Percentiles rank a stretch among this genome's conserved stretches.
phyloP scores from a whole-genome alignment of 768 basidiomycete species.

The Russula emetica region DNA sequence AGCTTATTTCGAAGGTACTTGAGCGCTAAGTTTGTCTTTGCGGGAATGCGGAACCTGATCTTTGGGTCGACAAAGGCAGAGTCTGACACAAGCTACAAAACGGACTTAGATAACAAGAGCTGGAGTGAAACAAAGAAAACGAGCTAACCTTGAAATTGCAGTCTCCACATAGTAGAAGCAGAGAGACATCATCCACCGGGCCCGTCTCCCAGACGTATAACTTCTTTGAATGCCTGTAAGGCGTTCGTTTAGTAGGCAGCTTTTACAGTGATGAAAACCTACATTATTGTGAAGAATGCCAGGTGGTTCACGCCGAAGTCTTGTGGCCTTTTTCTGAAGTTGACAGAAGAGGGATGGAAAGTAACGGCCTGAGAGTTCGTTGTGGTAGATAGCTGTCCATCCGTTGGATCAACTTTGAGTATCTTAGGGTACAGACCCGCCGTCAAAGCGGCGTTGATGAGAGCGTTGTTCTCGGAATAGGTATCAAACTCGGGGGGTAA shows the following conservation, averaged over 20 bases:
- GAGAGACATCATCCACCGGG: slow-evolving; percentile 76
- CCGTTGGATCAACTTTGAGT: slow-evolving; percentile 58
- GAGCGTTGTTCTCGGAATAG: slow-evolving; percentile 57
- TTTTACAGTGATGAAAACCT: slow-evolving; percentile 28
- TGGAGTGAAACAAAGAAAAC: neutral
- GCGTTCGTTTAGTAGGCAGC: neutral
- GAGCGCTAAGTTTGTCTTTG: slow-evolving; percentile 74
- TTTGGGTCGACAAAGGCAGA: slow-evolving; percentile 81
- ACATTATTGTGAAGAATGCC: slow-evolving; percentile 88
- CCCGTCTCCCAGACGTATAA: slow-evolving; percentile 92
- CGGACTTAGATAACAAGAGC: neutral
- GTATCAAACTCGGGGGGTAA: slow-evolving; percentile 68
- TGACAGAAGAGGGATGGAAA: slow-evolving; percentile 91
- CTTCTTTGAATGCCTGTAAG: slow-evolving; percentile 83
- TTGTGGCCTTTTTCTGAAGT: slow-evolving; percentile 62
- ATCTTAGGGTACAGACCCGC: slow-evolving; percentile 92
- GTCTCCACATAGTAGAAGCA: slow-evolving; percentile 86
- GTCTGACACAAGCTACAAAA: slow-evolving; percentile 60
- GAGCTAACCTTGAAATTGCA: slow-evolving; percentile 72
- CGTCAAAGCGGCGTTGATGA: slow-evolving; percentile 77
- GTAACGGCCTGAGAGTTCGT: slow-evolving; percentile 72
- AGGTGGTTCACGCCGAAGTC: slow-evolving; percentile 76
- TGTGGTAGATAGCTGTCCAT: slow-evolving; percentile 69
- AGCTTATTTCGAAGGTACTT: slow-evolving; percentile 72
- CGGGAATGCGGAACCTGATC: slow-evolving; percentile 62